phyloP scores from a whole-genome alignment of 2,329 filamentous ascomycete species.

The Periconia sp. region DNA sequence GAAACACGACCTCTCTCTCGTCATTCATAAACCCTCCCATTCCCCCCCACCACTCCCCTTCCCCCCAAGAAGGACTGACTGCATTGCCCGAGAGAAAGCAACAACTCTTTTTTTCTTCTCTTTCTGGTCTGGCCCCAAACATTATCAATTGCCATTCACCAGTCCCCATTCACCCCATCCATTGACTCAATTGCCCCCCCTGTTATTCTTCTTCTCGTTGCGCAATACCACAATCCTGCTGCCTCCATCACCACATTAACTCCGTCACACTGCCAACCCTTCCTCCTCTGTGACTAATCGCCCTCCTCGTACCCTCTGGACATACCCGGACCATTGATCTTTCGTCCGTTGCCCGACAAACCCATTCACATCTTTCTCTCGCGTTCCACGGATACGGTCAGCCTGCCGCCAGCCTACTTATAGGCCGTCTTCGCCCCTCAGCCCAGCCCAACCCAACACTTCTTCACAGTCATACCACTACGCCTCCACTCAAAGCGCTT shows the following conservation, averaged over 20 bases:
- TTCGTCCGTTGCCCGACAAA: constrained; percentile 21
- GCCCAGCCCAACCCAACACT: constrained; percentile 6
- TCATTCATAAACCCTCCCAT: constrained; percentile 1
- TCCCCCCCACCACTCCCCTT: constrained; percentile 8
- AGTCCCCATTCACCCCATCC: background rate
- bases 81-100: background rate
- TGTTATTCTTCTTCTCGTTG: constrained; percentile 16
- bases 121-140: background rate
- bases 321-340: constrained; percentile 8
- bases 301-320: background rate
- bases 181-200: background rate
- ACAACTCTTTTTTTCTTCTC: background rate
- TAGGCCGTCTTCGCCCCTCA: constrained; percentile 23
- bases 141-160: background rate
- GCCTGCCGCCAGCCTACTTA: constrained; percentile 23
- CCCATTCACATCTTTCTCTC: constrained; percentile 33
- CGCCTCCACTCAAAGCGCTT: too few species aligned
- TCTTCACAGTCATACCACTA: constrained; percentile 10
- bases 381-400: constrained; percentile 29
- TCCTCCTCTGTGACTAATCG: constrained; percentile 23
- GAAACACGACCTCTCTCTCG: constrained; percentile 16
- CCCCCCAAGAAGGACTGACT: constrained; percentile 1
- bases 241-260: constrained; percentile 14
- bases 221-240: constrained; percentile 18
- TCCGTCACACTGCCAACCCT: background rate